Conservation (phyloP, 1,284 basidiomycete genomes). For the Anthracocystis panici-leucophaei region DNA sequence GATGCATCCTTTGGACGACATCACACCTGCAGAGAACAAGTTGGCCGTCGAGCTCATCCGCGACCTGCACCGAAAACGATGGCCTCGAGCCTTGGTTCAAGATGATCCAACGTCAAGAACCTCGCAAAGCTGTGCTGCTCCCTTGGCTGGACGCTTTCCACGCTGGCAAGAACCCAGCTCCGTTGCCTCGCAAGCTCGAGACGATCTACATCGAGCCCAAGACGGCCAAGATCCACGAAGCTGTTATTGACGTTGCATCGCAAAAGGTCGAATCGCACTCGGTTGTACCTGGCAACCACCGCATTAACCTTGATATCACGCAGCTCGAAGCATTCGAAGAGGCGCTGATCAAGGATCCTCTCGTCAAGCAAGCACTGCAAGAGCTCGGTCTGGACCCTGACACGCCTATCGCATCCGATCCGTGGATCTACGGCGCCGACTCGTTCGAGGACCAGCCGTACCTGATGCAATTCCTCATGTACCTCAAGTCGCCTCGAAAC, state of each 20-base stretch:
- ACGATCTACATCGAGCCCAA: slow-evolving; percentile 33
- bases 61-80: slow-evolving; percentile 9
- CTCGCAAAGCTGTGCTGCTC: slow-evolving; percentile 33
- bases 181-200: slow-evolving; percentile 32
- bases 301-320: slow-evolving; percentile 42
- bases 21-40: slow-evolving; percentile 33
- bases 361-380: slow-evolving; percentile 40
- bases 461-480: slow-evolving; percentile 54
- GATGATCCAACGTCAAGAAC: slow-evolving; percentile 37
- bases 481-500: slow-evolving; percentile 36
- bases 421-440: slow-evolving; percentile 61
- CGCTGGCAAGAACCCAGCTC: slow-evolving; percentile 10
- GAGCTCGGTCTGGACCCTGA: slow-evolving; percentile 46
- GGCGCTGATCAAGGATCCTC: slow-evolving; percentile 23
- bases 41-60: slow-evolving; percentile 31
- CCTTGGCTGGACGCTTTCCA: slow-evolving; percentile 47
- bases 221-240: slow-evolving; percentile 30
- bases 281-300: slow-evolving; percentile 19
- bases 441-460: slow-evolving; percentile 43
- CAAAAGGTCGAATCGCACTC: slow-evolving; percentile 24
- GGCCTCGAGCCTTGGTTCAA: slow-evolving; percentile 48
- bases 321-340: slow-evolving; percentile 35
- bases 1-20: slow-evolving; percentile 41
- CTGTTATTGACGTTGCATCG: slow-evolving; percentile 24
- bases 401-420: slow-evolving; percentile 44